A percentile compares a stretch with the other conserved stretches of the same genome.
Evolutionary conservation across 1,139 yeast genomes (phyloP).

Genomic region (Yamadazyma sp.): DNA sequence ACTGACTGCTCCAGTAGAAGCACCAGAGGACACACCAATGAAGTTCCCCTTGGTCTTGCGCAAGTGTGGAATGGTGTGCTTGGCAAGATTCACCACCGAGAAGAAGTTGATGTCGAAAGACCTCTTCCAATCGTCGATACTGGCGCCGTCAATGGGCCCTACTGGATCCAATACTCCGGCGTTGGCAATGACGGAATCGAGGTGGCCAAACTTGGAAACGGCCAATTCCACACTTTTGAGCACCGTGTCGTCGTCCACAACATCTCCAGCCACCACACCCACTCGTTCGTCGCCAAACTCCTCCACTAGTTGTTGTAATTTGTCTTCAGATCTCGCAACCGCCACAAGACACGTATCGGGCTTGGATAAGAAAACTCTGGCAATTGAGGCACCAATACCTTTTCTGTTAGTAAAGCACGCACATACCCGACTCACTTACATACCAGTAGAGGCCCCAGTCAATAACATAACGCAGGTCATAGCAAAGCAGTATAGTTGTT

Average conservation of each 20-base stretch:
- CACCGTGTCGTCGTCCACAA: conserved; percentile 41
- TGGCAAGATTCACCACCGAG: conserved; percentile 65
- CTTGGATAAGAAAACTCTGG: conserved; percentile 47
- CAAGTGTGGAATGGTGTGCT: conserved; percentile 58
- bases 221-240: conserved; percentile 48
- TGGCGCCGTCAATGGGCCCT: conserved; percentile 48
- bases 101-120: conserved; percentile 79
- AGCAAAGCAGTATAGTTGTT: neutral
- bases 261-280: conserved; percentile 65
- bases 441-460: conserved; percentile 69
- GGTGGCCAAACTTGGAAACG: conserved; percentile 51
- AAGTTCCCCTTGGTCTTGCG: conserved; percentile 58
- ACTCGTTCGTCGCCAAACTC: conserved; percentile 52
- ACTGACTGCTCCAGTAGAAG: conserved; percentile 56
- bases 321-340: conserved; percentile 63
- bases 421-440: conserved; percentile 14
- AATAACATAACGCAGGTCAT: conserved; percentile 33
- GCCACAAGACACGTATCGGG: conserved; percentile 57
- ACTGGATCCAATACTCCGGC: conserved; percentile 92
- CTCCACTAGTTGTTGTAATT: conserved; percentile 42
- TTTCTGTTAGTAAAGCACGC: conserved; percentile 14
- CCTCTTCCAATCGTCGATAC: conserved; percentile 57
- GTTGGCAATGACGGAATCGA: conserved; percentile 76
- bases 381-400: conserved; percentile 81
- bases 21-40: conserved; percentile 85